phyloP scores from a whole-genome alignment of 768 basidiomycete species.

The Mycena polygramma region DNA sequence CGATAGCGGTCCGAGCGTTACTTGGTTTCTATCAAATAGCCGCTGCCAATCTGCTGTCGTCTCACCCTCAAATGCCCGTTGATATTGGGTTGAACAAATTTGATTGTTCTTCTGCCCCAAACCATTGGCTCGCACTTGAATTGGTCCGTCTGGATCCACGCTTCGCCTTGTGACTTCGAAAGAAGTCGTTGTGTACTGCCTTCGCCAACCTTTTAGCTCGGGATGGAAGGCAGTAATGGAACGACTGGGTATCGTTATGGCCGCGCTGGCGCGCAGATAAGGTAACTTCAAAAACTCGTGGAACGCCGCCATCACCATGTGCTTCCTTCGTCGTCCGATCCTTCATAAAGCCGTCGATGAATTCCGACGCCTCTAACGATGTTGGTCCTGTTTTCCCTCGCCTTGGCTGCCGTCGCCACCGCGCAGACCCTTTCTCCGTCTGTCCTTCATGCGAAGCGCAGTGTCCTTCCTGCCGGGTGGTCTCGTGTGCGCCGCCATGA shows the following conservation, averaged over 20 bases:
- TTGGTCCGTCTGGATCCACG: no score
- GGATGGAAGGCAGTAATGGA: constrained; percentile 20
- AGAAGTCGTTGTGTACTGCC: not conserved
- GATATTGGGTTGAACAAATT: no score
- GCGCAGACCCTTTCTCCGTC: constrained; percentile 51
- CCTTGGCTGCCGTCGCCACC: constrained; percentile 19
- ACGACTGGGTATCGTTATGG: constrained; percentile 3
- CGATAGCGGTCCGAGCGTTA: no score
- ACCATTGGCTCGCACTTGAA: no score
- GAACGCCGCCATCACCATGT: constrained; percentile 13
- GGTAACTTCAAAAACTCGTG: constrained; percentile 5
- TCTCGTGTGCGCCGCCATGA: constrained; percentile 51
- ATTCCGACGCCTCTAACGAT: constrained; percentile 3
- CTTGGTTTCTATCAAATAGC: no score
- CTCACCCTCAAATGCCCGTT: no score
- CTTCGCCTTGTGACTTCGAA: not conserved
- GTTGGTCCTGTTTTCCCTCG: constrained; percentile 27
- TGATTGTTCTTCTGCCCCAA: no score
- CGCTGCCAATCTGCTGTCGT: no score
- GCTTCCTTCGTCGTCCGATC: not conserved
- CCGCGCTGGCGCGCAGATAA: not conserved
- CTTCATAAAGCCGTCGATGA: constrained; percentile 12
- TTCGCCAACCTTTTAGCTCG: constrained; percentile 5
- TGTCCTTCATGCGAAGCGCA: constrained; percentile 56
- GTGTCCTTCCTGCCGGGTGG: constrained; percentile 58